phyloP scores from a whole-genome alignment of 306 rosid species.

The Vicia sativa region DNA sequence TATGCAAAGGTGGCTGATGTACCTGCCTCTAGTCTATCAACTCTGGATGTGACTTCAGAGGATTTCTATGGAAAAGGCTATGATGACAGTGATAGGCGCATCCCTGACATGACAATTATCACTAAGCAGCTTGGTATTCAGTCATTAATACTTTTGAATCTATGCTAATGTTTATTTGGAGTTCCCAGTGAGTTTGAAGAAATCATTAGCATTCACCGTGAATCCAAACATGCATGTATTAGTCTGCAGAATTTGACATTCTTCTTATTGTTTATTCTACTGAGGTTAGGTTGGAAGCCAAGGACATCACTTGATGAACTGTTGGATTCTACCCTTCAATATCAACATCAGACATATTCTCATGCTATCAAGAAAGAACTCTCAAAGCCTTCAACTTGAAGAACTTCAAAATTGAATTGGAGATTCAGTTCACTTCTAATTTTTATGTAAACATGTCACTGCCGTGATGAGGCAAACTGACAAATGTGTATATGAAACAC shows the following conservation, averaged over 20 bases:
- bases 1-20: conserved; percentile 74
- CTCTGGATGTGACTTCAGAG: conserved; percentile 62
- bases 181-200: neutral
- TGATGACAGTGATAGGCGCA: conserved; percentile 85
- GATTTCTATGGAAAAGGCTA: conserved; percentile 86
- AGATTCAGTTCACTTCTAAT: conserved; percentile 14
- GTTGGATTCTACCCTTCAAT: conserved; percentile 75
- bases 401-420: conserved; percentile 1
- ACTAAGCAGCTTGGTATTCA: conserved; percentile 75
- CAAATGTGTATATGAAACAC: conserved; percentile 39
- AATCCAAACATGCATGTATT: neutral
- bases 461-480: conserved; percentile 24
- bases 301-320: conserved; percentile 73
- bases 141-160: neutral
- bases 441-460: conserved; percentile 20
- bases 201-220: neutral
- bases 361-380: conserved; percentile 64
- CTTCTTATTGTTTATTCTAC: conserved; percentile 14
- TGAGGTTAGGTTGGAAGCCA: conserved; percentile 73
- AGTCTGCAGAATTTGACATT: conserved; percentile 19
- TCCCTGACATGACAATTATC: conserved; percentile 86
- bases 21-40: conserved; percentile 60
- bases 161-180: neutral
- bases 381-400: conserved; percentile 52
- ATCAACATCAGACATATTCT: conserved; percentile 81